A percentile compares a stretch with the other conserved stretches of the same genome.
These are phyloP conservation scores for Citrullus mucosospermus DNA, from an alignment of 306 rosid genomes.

Conservation along the genomic window DNA sequence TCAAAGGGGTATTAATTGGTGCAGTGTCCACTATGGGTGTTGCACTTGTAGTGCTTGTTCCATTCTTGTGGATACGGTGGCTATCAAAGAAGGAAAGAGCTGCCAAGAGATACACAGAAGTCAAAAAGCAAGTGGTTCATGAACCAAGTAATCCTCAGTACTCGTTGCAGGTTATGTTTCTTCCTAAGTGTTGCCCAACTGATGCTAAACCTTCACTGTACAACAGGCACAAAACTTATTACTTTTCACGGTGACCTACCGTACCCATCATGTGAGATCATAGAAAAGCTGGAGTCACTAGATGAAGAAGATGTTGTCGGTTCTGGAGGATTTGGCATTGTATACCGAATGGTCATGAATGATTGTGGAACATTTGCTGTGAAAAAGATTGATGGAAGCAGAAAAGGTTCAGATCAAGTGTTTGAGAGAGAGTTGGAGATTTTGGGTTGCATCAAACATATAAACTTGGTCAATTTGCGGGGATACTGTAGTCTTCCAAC, in stretches of 20 bases:
- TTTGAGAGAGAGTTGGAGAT: slow-evolving; percentile 91
- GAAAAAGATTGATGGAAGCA: slow-evolving; percentile 68
- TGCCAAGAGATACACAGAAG: slow-evolving; percentile 53
- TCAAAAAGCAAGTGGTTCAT: slow-evolving; percentile 65
- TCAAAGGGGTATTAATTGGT: slow-evolving; percentile 65
- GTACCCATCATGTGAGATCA: slow-evolving; percentile 69
- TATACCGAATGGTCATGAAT: slow-evolving; percentile 90
- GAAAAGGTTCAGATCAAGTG: slow-evolving; percentile 71
- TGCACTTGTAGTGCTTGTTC: slow-evolving; percentile 41
- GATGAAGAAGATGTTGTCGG: slow-evolving; percentile 80
- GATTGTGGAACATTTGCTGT: slow-evolving; percentile 94
- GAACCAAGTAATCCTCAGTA: slow-evolving; percentile 42
- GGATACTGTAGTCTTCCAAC: slow-evolving; percentile 86
- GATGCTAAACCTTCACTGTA: slow-evolving; percentile 1
- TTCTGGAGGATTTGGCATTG: slow-evolving; percentile 89
- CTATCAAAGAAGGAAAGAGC: slow-evolving; percentile 67
- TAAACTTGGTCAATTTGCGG: slow-evolving; percentile 73
- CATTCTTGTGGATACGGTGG: slow-evolving; percentile 61
- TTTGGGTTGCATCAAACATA: slow-evolving; percentile 82
- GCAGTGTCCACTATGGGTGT: slow-evolving; percentile 48
- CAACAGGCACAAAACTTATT: slow-evolving; percentile 77
- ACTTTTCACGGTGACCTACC: slow-evolving; percentile 95
- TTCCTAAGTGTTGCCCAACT: not conserved
- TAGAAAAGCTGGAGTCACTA: slow-evolving; percentile 85
- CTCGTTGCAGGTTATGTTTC: not conserved